Percentiles rank a stretch among this genome's conserved stretches.
Conservation (phyloP, 148 eudicot genomes). For the Chenopodium formosanum region DNA sequence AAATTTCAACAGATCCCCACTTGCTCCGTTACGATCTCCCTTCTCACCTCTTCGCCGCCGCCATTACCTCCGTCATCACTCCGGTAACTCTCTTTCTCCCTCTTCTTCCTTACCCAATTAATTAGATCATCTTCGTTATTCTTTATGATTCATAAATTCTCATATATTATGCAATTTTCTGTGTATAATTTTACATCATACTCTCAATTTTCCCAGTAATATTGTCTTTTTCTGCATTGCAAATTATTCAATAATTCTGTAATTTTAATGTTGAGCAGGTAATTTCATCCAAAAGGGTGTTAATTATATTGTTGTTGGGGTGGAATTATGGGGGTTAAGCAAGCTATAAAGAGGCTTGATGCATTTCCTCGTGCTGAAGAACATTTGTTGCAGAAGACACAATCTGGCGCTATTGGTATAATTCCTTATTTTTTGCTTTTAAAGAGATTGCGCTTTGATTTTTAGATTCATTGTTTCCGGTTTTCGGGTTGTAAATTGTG, state of each 20-base stretch:
- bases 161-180: no score
- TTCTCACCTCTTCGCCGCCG: neutral
- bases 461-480: neutral
- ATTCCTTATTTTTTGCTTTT: neutral
- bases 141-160: neutral
- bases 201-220: neutral
- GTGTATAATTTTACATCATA: neutral
- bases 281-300: conserved; percentile 6
- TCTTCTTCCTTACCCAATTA: neutral
- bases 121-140: neutral
- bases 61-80: neutral
- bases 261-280: conserved; percentile 6
- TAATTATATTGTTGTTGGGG: neutral
- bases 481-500: neutral
- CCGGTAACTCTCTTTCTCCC: neutral
- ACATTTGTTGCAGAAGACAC: conserved; percentile 87
- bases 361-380: conserved; percentile 98
- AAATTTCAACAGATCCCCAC: neutral
- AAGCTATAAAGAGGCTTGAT: conserved; percentile 72
- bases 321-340: conserved; percentile 70
- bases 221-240: neutral
- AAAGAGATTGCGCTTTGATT: neutral
- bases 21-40: conserved; percentile 12
- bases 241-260: neutral
- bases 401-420: conserved; percentile 88